A percentile compares a stretch with the other conserved stretches of the same genome.
Evolutionary conservation across 192 early-diverging fungal species (phyloP).

Genomic region (Linnemannia exigua): DNA sequence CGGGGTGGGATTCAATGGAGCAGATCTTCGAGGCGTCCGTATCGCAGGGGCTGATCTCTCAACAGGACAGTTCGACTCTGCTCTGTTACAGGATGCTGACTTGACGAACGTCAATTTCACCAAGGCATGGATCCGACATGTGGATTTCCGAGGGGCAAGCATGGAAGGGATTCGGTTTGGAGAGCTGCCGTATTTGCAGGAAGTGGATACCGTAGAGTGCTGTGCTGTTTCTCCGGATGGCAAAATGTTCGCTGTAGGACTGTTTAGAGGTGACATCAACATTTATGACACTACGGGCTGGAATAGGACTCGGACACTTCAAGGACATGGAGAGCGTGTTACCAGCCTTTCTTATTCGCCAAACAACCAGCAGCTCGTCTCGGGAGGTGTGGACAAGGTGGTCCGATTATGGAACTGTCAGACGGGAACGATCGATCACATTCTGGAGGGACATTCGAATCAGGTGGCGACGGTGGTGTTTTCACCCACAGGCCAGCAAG

Average conservation of each 20-base stretch:
- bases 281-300: constrained; percentile 5
- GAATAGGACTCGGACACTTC: neutral
- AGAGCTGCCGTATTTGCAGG: neutral
- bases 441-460: neutral
- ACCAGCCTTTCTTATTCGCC: neutral
- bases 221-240: constrained; percentile 1
- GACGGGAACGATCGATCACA: neutral
- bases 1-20: neutral
- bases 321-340: neutral
- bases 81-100: neutral
- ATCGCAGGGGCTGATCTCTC: neutral
- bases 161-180: neutral
- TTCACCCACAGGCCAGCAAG: neutral
- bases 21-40: neutral
- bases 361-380: neutral
- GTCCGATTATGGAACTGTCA: neutral
- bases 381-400: neutral
- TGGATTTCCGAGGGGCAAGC: neutral
- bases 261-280: neutral
- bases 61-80: neutral
- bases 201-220: neutral
- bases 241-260: neutral
- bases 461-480: neutral
- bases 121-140: neutral
- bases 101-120: neutral